Conservation (phyloP, 805 yeast genomes). For the Candida lessepsii region DNA sequence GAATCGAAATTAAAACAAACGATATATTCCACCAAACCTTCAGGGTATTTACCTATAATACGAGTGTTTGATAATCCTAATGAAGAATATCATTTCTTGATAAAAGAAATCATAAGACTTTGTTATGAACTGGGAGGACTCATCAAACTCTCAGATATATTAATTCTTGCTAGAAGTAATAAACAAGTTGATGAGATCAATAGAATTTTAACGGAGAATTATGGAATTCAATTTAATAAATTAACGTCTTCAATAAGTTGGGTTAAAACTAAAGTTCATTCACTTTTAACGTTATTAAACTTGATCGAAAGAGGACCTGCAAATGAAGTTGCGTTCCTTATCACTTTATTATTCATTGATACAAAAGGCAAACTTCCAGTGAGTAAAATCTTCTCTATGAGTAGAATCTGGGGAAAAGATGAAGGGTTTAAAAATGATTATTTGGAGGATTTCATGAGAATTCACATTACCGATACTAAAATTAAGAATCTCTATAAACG, state of each 20-base stretch:
- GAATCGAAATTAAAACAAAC: neutral
- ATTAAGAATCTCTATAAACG: constrained; percentile 9
- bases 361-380: constrained; percentile 20
- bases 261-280: constrained; percentile 44
- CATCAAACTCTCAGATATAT: constrained; percentile 48
- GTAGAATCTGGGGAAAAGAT: constrained; percentile 13
- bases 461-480: constrained; percentile 13
- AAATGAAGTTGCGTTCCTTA: constrained; percentile 31
- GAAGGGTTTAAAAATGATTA: constrained; percentile 9
- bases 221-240: constrained; percentile 44
- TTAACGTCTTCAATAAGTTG: constrained; percentile 51
- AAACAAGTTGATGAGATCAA: constrained; percentile 42
- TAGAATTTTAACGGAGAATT: constrained; percentile 31
- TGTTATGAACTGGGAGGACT: constrained; percentile 40
- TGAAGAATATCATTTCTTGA: constrained; percentile 45
- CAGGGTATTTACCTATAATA: constrained; percentile 25
- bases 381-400: constrained; percentile 27
- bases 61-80: constrained; percentile 15
- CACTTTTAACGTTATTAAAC: constrained; percentile 50
- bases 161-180: constrained; percentile 54
- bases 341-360: constrained; percentile 28
- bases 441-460: constrained; percentile 20
- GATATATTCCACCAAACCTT: constrained; percentile 17
- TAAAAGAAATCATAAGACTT: constrained; percentile 44
- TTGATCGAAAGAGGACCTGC: constrained; percentile 35